Evolutionary conservation across 768 basidiomycete genomes (phyloP), one percentile per base, ranked within the genome.

Genomic region (Psilocybe cyanescens): DNA sequence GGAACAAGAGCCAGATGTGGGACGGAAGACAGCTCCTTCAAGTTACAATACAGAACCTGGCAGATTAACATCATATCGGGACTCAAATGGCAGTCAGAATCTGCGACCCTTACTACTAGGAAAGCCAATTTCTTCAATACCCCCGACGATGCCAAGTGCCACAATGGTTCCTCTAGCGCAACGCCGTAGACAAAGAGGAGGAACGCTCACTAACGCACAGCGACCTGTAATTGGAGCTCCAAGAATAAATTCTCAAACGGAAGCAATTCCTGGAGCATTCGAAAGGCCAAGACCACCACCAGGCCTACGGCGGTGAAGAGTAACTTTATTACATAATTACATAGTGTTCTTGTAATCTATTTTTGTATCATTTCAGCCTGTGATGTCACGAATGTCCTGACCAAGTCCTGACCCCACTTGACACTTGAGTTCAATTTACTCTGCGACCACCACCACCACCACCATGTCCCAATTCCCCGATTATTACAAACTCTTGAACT

Each of bases 391-490:
- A 19, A 50, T 45, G 8, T 44, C 14, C 41, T 16, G 8, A n/a
- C 41, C n/a, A 8, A 8, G 37, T 39, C 37, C 37, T 14, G 37
- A 39, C 37, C 37, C 37, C 37, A 39, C 37, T 14, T 8, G 24
- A 24, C 24, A 51, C 24, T 14, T 37, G 6, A 56, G 24, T 24
- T 48, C 44, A 47, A 41, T 59, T 51, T 35, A 46, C 60, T 55
- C 29, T 31, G 54, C 64, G 24, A 24, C 24, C 24, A 24, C 24
- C 24, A 24, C 24, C 24, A 64, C 58, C 30, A 33, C 73, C 66
- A 76, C 61, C 72, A 91, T 92, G 91, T 85, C 91, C 54, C 76
- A 82, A 31, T 89, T 94, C 68, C 92, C 92, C 11, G 90, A 93
- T 71, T 94, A 94, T 69, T 94, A 94, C 70, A 76, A 78, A 28